Evolutionary conservation across 768 basidiomycete species (phyloP), one percentile per base, ranked within the genome.

Genomic region (Rubroboletus pulcherrimus): DNA sequence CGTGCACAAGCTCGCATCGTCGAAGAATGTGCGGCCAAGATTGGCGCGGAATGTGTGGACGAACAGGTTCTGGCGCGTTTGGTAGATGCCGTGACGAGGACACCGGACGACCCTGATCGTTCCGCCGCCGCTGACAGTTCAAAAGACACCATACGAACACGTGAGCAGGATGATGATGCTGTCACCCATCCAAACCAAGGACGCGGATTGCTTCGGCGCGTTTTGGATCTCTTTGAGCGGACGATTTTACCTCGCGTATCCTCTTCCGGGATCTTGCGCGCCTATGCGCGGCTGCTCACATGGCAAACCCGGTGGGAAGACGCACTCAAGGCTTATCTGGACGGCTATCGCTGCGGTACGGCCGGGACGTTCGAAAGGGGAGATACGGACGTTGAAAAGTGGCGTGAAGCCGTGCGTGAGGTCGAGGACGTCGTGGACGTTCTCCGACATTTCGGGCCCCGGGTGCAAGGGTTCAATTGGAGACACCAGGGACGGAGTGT

Each of bases 1-100:
- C 86, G 91, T 38, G 96, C 95, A 0, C 77, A 93, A 21, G 79
- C 81, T 0, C 86, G 93, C 4, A 78, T 98, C 54, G 82, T 98
- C 37, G 91, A 95, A 61, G 72, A 73, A 52, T 58, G 73, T 10
- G 63, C 61, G 29, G 67, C 68, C 49, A 77, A 79, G 57, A 61
- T 68, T 7, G 79, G 81, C 26, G 81, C 80, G 7, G 76, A 77
- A 11, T 77, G 79, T 31, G 82, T 98, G 17, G 96, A 98, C 71
- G 80, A 85, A 50, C 91, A 94, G 38, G 91, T 98, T 6, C 75
- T 98, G 9, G 91, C 95, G 55, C 84, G 90, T 38, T 80, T 98
- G 41, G 95, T 98, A 11, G 83, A 87, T 63, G 91, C 91, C 29
- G 93, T 91, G 59, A 91, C 89, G 2, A 77, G 86, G 11, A 81